These are phyloP conservation scores for Centrapalus pauciflorus DNA, from an alignment of 129 eudicot genomes.

Conservation along the genomic window DNA sequence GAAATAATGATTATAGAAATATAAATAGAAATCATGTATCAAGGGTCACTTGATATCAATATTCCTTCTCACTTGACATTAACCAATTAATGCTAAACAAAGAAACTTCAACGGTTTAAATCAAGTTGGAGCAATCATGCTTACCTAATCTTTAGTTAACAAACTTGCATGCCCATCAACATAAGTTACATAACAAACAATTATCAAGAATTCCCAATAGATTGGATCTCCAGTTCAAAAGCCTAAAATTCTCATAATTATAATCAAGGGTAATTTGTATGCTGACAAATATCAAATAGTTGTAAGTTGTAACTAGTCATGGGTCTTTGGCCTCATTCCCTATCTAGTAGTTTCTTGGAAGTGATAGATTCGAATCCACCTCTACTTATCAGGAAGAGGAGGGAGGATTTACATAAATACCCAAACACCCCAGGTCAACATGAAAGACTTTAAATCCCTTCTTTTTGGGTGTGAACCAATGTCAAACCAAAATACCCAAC, in stretches of 20 bases:
- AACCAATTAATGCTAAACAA: background rate
- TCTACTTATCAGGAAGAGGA: background rate
- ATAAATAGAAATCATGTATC: background rate
- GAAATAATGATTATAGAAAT: background rate
- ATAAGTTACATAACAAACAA: background rate
- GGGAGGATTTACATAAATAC: background rate
- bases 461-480: no score
- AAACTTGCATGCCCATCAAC: background rate
- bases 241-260: background rate
- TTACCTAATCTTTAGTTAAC: background rate
- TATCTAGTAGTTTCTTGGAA: background rate
- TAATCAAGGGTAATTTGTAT: background rate
- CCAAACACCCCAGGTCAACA: background rate
- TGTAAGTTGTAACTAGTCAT: no score
- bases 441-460: no score
- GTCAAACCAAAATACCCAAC: no score
- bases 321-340: background rate
- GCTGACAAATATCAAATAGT: background rate
- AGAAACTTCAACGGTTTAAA: background rate
- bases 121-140: background rate
- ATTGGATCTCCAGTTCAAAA: background rate
- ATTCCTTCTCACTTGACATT: background rate
- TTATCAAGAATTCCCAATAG: background rate
- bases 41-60: background rate
- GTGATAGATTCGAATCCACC: background rate